Conservation (phyloP, 345 rosid genomes). For the Camelina laxa region DNA sequence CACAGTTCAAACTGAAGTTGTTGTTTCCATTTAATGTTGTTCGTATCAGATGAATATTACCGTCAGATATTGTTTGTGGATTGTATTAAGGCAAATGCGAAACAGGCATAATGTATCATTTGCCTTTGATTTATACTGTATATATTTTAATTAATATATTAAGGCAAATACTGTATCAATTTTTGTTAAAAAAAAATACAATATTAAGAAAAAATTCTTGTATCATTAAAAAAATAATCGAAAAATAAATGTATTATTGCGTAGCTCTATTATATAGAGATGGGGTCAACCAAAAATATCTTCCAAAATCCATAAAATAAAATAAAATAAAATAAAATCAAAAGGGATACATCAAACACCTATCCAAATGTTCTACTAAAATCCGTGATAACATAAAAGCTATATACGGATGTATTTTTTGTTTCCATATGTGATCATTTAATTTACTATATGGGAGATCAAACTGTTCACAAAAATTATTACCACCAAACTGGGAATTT, state of each 20-base stretch:
- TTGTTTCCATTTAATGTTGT: neutral
- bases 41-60: neutral
- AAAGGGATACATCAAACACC: constrained; percentile 24
- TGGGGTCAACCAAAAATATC: constrained; percentile 2
- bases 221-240: neutral
- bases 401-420: neutral
- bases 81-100: neutral
- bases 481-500: neutral
- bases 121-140: neutral
- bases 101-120: neutral
- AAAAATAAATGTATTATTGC: neutral
- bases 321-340: neutral
- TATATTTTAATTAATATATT: too few species aligned
- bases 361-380: constrained; percentile 12
- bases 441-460: neutral
- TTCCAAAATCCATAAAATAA: constrained; percentile 18
- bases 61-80: neutral
- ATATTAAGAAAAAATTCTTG: neutral
- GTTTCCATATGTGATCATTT: neutral
- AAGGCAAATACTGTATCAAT: too few species aligned
- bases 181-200: too few species aligned
- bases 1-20: neutral
- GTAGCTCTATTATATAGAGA: constrained; percentile 9
- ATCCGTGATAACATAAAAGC: constrained; percentile 18
- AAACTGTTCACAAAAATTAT: constrained; percentile 16